Conservation (phyloP, 805 yeast genomes). For the Barnettozyma siamensis region DNA sequence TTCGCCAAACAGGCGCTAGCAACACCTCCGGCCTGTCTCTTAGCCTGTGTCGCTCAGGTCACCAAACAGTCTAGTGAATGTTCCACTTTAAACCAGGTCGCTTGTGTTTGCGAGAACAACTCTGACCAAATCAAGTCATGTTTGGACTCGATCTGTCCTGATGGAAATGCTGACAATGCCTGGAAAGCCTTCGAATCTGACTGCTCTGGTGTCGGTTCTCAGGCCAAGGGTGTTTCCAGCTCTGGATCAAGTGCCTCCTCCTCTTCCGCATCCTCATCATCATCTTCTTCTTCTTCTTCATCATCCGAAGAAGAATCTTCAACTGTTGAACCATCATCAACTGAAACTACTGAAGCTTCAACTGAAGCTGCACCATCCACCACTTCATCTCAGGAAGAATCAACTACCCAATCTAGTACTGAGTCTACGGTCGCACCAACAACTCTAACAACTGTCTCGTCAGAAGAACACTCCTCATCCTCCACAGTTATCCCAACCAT, state of each 20-base stretch:
- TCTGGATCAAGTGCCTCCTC: constrained; percentile 30
- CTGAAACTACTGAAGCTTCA: constrained; percentile 14
- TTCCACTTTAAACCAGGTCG: constrained; percentile 52
- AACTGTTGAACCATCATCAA: neutral
- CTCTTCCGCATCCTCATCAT: constrained; percentile 8
- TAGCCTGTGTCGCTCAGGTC: constrained; percentile 81
- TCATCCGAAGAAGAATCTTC: constrained; percentile 8
- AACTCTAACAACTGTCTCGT: constrained; percentile 7
- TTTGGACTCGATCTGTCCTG: constrained; percentile 64
- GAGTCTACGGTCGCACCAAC: constrained; percentile 7
- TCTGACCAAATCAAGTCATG: constrained; percentile 51
- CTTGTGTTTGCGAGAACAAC: constrained; percentile 63
- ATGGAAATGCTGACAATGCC: constrained; percentile 54
- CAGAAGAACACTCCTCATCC: constrained; percentile 11
- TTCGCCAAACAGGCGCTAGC: constrained; percentile 32
- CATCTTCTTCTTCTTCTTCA: constrained; percentile 10
- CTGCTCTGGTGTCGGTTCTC: constrained; percentile 44
- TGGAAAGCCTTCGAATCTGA: constrained; percentile 46
- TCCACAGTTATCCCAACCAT: constrained; percentile 9
- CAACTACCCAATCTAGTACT: too few species aligned
- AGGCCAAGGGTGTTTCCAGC: constrained; percentile 29
- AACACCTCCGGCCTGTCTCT: constrained; percentile 86
- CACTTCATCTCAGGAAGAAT: too few species aligned
- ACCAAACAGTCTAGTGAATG: constrained; percentile 48
- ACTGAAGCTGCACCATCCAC: constrained; percentile 10